phyloP scores from a whole-genome alignment of 2,329 filamentous ascomycete genomes.

The Epichloe bromicola region DNA sequence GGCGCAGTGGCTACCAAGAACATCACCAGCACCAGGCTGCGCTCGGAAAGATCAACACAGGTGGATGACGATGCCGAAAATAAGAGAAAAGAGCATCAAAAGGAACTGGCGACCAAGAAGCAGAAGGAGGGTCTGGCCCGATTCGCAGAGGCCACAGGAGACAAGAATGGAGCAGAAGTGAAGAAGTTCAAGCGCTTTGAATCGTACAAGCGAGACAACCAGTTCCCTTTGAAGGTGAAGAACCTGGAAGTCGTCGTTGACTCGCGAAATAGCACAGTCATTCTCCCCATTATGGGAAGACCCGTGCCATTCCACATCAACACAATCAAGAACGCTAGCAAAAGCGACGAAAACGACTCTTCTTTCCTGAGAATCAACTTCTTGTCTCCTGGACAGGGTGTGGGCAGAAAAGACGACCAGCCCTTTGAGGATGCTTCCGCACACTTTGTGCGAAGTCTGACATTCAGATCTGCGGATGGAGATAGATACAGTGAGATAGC shows the following conservation, averaged over 20 bases:
- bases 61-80: conserved; percentile 83
- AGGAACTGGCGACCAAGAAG: conserved; percentile 75
- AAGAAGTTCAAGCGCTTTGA: conserved; percentile 99
- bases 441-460: conserved; percentile 91
- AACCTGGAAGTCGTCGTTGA: conserved; percentile 87
- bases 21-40: conserved; percentile 84
- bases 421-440: conserved; percentile 93
- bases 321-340: conserved; percentile 98
- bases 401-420: conserved; percentile 92
- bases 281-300: conserved; percentile 92
- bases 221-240: conserved; percentile 70
- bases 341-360: conserved; percentile 90
- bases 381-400: conserved; percentile 89
- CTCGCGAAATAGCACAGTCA: conserved; percentile 75
- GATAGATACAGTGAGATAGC: conserved; percentile 83
- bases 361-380: conserved; percentile 95
- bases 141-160: conserved; percentile 74
- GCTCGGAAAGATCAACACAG: conserved; percentile 79
- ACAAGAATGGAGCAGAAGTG: conserved; percentile 77
- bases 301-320: conserved; percentile 95
- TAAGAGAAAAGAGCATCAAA: conserved; percentile 80
- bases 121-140: conserved; percentile 75
- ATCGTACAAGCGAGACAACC: conserved; percentile 96
- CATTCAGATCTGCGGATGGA: conserved; percentile 83
- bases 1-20: conserved; percentile 88